Conservation (phyloP, 2,329 filamentous ascomycete genomes). For the Diplodia seriata region DNA sequence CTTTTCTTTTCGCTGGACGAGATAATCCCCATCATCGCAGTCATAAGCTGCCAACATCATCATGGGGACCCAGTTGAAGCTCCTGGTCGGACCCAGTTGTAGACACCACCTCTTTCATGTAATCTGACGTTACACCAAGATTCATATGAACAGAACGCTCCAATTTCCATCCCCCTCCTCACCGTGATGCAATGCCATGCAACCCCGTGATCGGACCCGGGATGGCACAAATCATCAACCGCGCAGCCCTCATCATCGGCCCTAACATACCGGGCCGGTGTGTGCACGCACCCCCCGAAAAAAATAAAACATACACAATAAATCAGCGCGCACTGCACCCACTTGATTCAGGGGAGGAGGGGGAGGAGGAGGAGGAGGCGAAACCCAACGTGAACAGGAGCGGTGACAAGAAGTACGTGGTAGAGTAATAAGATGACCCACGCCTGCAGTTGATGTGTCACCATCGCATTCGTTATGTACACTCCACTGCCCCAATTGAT, state of each 20-base stretch:
- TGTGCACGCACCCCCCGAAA: constrained; percentile 12
- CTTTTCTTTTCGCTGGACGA: not conserved
- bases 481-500: not conserved
- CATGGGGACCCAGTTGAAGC: not conserved
- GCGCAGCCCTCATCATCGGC: not conserved
- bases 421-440: not conserved
- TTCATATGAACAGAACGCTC: not conserved
- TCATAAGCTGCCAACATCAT: not conserved
- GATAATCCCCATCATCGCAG: not conserved
- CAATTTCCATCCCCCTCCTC: not conserved
- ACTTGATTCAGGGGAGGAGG: not conserved
- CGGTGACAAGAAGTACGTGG: not conserved
- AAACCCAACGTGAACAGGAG: not conserved
- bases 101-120: not conserved
- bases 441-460: not conserved
- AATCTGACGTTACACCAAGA: not conserved
- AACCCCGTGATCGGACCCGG: not conserved
- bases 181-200: constrained; percentile 1
- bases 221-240: constrained; percentile 8
- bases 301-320: too few relatives aligned
- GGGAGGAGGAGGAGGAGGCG: not conserved
- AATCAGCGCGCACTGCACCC: not conserved
- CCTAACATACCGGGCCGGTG: not conserved
- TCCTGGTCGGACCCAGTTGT: not conserved
- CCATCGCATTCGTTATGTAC: constrained; percentile 29